Base-by-base conservation (phyloP, 1,284 basidiomycete species). In the Ganoderma lucidum region DNA sequence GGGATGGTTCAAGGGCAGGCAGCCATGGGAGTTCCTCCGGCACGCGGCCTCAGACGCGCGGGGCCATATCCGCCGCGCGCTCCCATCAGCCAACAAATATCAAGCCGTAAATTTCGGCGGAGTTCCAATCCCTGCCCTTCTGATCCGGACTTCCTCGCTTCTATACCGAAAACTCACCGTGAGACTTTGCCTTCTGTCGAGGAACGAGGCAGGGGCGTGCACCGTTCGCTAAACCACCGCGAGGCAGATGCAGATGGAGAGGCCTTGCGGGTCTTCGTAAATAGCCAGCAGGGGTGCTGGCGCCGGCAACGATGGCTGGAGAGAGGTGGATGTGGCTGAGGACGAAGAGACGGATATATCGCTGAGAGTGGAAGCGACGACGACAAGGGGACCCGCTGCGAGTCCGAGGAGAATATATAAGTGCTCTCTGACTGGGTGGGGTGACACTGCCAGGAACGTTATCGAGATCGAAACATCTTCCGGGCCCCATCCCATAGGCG, bases 131-230 rank as follows among this genome's bases (percentile, higher is more conserved):
- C 30, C 35, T 17, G 44, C 62, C 61, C 66, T 71, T 71, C 73
- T 73, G 72, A 73, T 73, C 72, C 72, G 72, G 72, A 63, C n/a
- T 32, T 63, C 41, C 32, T 23, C 41, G 15, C 23, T 62, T 66
- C 67, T 28, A 63, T 5, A 45, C 30, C 19, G 45, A 64, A 60
- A 35, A 69, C 72, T 67, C 64, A 71, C 70, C 72, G 70, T 71
- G 68, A 6, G 72, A 73, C 5, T 37, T 39, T 55, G n/a, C 39
- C 59, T 48, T 44, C 39, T 48, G 35, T 3, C 12, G 62, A 48
- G 61, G 17, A 72, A 71, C 64, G 66, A 62, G 64, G 68, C 66
- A 39, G 56, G 58, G 42, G 70, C 66, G 72, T 71, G 71, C 59
- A 45, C 39, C 37, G 28, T 30, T 68, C 64, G 65, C 68, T 68